Percentiles rank a stretch among this genome's conserved stretches.
Conservation (phyloP, 768 basidiomycete genomes). For the Lentinula detonsa region DNA sequence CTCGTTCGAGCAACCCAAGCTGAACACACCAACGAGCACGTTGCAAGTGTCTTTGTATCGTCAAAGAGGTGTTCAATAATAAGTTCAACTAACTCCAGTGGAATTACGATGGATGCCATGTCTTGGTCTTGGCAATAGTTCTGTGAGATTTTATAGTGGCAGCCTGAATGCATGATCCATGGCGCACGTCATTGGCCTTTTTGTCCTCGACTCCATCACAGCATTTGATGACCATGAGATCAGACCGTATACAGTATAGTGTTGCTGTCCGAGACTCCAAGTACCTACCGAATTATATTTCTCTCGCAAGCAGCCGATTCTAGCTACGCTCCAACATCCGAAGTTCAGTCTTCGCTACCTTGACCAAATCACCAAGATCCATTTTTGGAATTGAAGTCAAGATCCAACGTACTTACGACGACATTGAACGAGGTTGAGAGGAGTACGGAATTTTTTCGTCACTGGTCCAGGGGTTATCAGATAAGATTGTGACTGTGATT, state of each 20-base stretch:
- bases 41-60: background rate
- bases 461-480: background rate
- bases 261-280: background rate
- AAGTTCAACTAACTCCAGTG: background rate
- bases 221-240: background rate
- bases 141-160: background rate
- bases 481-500: background rate
- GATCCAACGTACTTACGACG: too few species aligned
- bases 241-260: background rate
- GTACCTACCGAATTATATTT: too few species aligned
- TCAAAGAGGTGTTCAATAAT: background rate
- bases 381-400: too few species aligned
- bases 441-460: too few species aligned
- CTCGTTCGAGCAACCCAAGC: background rate
- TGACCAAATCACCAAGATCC: background rate
- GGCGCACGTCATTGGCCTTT: background rate
- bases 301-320: background rate
- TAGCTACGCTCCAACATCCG: background rate
- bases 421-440: too few species aligned
- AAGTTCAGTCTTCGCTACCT: background rate
- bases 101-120: background rate
- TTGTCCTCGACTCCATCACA: background rate
- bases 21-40: background rate
- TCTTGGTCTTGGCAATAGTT: background rate
- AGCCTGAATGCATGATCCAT: background rate